phyloP scores from a whole-genome alignment of 352 stramenopile genomes.

The Phytopythium chamaehyphon region DNA sequence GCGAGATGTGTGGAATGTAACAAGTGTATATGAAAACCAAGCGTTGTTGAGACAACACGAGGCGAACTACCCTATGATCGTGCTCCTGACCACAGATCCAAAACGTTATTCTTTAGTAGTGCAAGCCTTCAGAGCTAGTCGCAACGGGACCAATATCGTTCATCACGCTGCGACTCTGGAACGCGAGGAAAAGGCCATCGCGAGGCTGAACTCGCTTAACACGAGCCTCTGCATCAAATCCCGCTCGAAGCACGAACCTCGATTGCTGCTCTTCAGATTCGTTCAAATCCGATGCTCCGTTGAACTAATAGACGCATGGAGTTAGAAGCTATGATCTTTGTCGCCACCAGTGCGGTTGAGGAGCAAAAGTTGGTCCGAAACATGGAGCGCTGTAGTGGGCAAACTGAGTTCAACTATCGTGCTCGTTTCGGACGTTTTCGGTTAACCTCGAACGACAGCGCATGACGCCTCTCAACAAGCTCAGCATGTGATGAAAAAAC shows the following conservation, averaged over 20 bases:
- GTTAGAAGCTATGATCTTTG: slow-evolving; percentile 75
- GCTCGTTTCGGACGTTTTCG: slow-evolving; percentile 34
- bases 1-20: too few relatives aligned
- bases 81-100: slow-evolving; percentile 73
- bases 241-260: slow-evolving; percentile 33
- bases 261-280: slow-evolving; percentile 7
- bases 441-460: slow-evolving; percentile 83
- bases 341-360: slow-evolving; percentile 64
- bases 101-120: slow-evolving; percentile 75
- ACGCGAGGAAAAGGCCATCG: slow-evolving; percentile 61
- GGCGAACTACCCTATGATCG: too few relatives aligned
- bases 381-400: slow-evolving; percentile 56
- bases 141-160: slow-evolving; percentile 57
- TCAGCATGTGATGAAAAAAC: slow-evolving; percentile 72
- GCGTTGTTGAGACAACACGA: too few relatives aligned
- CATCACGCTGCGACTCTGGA: slow-evolving; percentile 59
- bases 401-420: slow-evolving; percentile 66
- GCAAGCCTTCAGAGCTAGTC: slow-evolving; percentile 23
- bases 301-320: slow-evolving; percentile 75
- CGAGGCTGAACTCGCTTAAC: slow-evolving; percentile 27
- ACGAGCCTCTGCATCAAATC: slow-evolving; percentile 15
- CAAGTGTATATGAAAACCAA: too few relatives aligned
- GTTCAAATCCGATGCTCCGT: slow-evolving; percentile 9
- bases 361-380: slow-evolving; percentile 45
- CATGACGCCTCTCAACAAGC: slow-evolving; percentile 69